Conservation (phyloP, 805 yeast genomes). For the Monosporozyma aerobia region DNA sequence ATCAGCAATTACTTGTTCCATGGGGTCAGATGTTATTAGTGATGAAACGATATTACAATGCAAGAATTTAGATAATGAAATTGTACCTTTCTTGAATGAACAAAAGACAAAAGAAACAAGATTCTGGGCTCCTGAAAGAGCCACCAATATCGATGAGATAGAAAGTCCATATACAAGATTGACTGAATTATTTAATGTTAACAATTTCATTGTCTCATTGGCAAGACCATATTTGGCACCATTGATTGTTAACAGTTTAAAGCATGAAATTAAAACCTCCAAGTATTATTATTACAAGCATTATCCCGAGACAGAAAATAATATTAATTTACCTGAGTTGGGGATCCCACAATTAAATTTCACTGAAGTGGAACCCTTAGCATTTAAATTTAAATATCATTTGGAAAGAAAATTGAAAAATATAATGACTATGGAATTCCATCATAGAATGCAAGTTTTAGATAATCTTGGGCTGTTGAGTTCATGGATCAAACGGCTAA, state of each 20-base stretch:
- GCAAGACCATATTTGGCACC: constrained; percentile 95
- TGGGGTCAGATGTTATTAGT: constrained; percentile 61
- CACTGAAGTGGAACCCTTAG: constrained; percentile 30
- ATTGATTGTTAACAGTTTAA: constrained; percentile 69
- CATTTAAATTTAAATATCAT: constrained; percentile 29
- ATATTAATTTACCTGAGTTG: constrained; percentile 13
- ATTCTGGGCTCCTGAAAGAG: constrained; percentile 39
- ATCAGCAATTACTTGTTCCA: constrained; percentile 83
- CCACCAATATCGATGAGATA: constrained; percentile 32
- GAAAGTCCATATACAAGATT: constrained; percentile 76
- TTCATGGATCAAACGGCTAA: constrained; percentile 58
- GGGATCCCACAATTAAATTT: constrained; percentile 24
- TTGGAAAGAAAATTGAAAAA: constrained; percentile 39
- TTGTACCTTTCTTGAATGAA: constrained; percentile 46
- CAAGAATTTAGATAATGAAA: constrained; percentile 53
- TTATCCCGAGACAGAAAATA: constrained; percentile 29
- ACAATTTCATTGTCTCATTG: constrained; percentile 81
- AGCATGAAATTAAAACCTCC: constrained; percentile 47
- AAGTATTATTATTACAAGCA: constrained; percentile 31
- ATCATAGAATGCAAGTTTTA: constrained; percentile 73
- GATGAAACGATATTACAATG: constrained; percentile 48
- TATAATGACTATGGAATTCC: constrained; percentile 64
- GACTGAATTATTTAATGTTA: constrained; percentile 89
- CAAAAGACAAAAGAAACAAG: constrained; percentile 18
- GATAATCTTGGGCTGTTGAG: constrained; percentile 71